A percentile compares a stretch with the other conserved stretches of the same genome.
These are phyloP conservation scores for Macadamia integrifolia DNA, from an alignment of 164 flowering plant genomes.

Conservation along the genomic window DNA sequence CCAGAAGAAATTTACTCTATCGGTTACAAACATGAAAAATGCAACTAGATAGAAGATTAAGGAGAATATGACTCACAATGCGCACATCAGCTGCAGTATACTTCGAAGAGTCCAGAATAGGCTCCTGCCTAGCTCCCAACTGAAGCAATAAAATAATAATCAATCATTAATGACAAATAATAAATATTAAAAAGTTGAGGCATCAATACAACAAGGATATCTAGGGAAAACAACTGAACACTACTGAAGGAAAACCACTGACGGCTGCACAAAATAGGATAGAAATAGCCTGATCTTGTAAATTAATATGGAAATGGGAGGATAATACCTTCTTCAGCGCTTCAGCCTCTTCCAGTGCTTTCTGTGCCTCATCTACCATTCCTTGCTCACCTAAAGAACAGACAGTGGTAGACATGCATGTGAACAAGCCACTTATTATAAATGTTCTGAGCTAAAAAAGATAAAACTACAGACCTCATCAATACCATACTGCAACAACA, in stretches of 20 bases:
- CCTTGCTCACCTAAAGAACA: slow-evolving; percentile 82
- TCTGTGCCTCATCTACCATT: slow-evolving; percentile 96
- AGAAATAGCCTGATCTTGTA: neutral
- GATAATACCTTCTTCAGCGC: slow-evolving; percentile 79
- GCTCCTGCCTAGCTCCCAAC: slow-evolving; percentile 82
- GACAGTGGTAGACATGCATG: neutral
- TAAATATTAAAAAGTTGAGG: neutral
- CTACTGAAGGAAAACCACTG: neutral
- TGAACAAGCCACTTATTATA: too few species aligned
- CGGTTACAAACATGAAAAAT: neutral
- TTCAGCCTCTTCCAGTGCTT: slow-evolving; percentile 95
- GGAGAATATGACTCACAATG: slow-evolving; percentile 57
- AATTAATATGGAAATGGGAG: neutral
- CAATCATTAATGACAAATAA: neutral
- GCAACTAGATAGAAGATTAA: neutral
- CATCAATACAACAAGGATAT: neutral
- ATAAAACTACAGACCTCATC: too few species aligned
- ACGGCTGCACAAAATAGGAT: neutral
- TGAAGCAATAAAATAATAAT: slow-evolving; percentile 15
- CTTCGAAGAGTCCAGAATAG: slow-evolving; percentile 68
- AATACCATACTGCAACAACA: too few species aligned
- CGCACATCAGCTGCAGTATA: slow-evolving; percentile 97
- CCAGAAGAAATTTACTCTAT: neutral
- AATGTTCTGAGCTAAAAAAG: too few species aligned
- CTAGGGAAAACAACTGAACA: neutral